Evolutionary conservation across 2,329 filamentous ascomycete species (phyloP).

Genomic region (Pyrenochaeta sp.): DNA sequence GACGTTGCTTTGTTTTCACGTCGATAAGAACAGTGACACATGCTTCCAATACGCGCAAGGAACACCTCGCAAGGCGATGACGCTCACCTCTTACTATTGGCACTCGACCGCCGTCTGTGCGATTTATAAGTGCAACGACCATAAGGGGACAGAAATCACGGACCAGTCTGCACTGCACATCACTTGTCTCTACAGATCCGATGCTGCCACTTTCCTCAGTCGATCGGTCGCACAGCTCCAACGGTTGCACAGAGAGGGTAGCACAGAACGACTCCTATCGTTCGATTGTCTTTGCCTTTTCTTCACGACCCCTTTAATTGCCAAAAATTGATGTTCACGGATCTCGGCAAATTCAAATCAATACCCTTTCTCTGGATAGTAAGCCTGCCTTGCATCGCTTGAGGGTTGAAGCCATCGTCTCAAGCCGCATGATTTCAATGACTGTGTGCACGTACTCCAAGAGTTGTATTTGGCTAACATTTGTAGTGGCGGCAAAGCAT

Average conservation of each 20-base stretch:
- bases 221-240: constrained; percentile 7
- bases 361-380: too few species aligned
- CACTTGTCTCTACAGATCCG: constrained; percentile 7
- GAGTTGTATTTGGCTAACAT: too few species aligned
- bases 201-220: constrained; percentile 3
- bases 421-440: too few species aligned
- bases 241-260: constrained; percentile 7
- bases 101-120: constrained; percentile 4
- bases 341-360: too few species aligned
- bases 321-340: not conserved
- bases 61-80: constrained; percentile 19
- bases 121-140: not conserved
- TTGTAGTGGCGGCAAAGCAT: too few species aligned
- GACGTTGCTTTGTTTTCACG: not conserved
- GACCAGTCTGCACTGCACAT: constrained; percentile 13
- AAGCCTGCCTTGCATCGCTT: too few species aligned
- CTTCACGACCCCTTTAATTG: not conserved
- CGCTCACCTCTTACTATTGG: constrained; percentile 8
- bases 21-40: constrained; percentile 6
- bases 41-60: constrained; percentile 11
- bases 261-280: not conserved
- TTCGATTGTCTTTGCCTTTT: not conserved
- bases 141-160: constrained; percentile 16
- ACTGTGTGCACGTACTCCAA: too few species aligned
- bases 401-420: too few species aligned